Percentiles rank a stretch among this genome's conserved stretches.
Evolutionary conservation across 192 early-diverging fungal genomes (phyloP).

Genomic region (Coemansia sp.): DNA sequence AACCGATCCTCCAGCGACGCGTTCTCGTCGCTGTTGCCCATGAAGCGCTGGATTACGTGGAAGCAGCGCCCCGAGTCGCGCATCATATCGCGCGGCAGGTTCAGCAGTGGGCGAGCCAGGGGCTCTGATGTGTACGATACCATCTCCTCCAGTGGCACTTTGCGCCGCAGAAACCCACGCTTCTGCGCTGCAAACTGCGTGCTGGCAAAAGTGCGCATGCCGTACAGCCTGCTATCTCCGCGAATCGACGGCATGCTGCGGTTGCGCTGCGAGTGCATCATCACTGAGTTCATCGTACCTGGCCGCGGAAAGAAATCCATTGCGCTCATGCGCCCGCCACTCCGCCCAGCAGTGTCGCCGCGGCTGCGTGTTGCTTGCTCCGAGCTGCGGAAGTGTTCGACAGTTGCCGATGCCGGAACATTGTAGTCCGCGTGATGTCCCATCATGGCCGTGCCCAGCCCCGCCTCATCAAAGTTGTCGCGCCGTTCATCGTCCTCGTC

Average conservation of each 20-base stretch:
- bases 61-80: slow-evolving; percentile 88
- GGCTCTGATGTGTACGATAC: slow-evolving; percentile 66
- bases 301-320: slow-evolving; percentile 26
- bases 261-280: slow-evolving; percentile 54
- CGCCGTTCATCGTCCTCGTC: slow-evolving; percentile 1
- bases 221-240: slow-evolving; percentile 52
- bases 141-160: slow-evolving; percentile 89
- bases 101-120: slow-evolving; percentile 76
- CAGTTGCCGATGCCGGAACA: slow-evolving; percentile 35
- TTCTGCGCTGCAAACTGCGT: slow-evolving; percentile 90
- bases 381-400: slow-evolving; percentile 33
- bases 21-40: slow-evolving; percentile 64
- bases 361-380: slow-evolving; percentile 30
- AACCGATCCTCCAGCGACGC: slow-evolving; percentile 39
- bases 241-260: slow-evolving; percentile 72
- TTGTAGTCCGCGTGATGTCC: slow-evolving; percentile 23
- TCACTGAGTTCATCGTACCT: slow-evolving; percentile 17
- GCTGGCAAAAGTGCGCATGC: slow-evolving; percentile 78
- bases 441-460: not conserved
- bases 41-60: slow-evolving; percentile 77
- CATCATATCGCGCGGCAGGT: slow-evolving; percentile 75
- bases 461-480: slow-evolving; percentile 12
- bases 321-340: slow-evolving; percentile 30
- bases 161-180: slow-evolving; percentile 78
- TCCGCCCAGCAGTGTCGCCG: slow-evolving; percentile 14